Percentiles rank a stretch among this genome's conserved stretches.
Conservation (phyloP, 148 eudicot species). For the Silene conica region DNA sequence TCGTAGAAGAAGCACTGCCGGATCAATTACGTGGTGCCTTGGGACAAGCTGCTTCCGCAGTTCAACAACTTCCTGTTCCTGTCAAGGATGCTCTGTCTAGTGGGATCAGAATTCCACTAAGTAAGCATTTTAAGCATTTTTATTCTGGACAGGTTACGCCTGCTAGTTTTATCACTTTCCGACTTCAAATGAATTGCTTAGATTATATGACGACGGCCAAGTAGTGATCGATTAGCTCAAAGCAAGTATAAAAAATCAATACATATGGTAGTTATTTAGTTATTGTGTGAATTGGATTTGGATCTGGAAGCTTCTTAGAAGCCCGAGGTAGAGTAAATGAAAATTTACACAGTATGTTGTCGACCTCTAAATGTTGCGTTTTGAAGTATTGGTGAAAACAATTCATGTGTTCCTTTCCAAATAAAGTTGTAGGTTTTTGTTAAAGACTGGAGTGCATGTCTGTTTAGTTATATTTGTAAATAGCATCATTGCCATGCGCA, state of each 20-base stretch:
- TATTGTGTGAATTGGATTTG: not conserved
- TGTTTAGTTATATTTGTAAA: too few relatives aligned
- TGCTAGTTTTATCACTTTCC: not conserved
- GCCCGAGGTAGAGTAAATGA: too few relatives aligned
- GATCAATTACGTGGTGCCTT: slow-evolving; percentile 61
- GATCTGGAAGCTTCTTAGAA: not conserved
- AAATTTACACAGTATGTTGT: too few relatives aligned
- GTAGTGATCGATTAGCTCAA: not conserved
- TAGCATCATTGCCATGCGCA: too few relatives aligned
- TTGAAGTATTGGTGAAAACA: too few relatives aligned
- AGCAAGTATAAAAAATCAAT: not conserved
- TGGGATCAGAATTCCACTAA: slow-evolving; percentile 72
- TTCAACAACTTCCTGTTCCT: slow-evolving; percentile 82
- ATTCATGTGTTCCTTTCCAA: too few relatives aligned
- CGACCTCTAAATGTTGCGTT: too few relatives aligned
- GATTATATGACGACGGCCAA: not conserved
- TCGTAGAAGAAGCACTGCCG: slow-evolving; percentile 68
- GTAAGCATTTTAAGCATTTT: slow-evolving; percentile 38
- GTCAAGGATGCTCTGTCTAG: slow-evolving; percentile 52
- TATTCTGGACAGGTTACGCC: not conserved
- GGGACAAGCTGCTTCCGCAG: slow-evolving; percentile 54
- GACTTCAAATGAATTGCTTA: not conserved
- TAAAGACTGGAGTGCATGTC: too few relatives aligned
- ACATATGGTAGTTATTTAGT: not conserved
- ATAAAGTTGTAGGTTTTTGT: too few relatives aligned